Base-by-base conservation (phyloP, 257 asterid genomes). In the Linderniella brevidens region DNA sequence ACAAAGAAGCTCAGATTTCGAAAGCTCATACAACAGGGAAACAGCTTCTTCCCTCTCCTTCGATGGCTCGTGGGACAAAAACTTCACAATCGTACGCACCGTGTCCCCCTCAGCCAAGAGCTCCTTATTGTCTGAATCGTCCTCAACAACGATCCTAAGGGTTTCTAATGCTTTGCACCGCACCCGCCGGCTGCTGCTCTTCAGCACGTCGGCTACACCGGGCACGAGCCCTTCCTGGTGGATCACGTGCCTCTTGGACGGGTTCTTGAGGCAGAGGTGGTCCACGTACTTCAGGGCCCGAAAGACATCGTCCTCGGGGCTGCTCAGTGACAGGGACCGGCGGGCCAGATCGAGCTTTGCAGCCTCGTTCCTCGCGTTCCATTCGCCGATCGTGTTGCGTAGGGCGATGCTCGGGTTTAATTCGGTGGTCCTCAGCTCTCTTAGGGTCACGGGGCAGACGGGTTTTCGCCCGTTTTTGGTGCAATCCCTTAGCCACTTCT, bases 311-410 rank as follows among this genome's bases (percentile, higher is more conserved):
- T 57, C 67, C 66, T 81, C 96, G 5, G 68, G 68, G 65, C 75
- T 75, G 47, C 70, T 68, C 25, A 56, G 37, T 38, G 78, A 60
- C 38, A 90, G 54, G 11, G 80, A 76, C 57, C 73, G 69, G 16
- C 79, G 81, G 42, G 96, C 94, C 87, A 76, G 76, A 65, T 90
- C 98, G 8, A 90, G 69, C 65, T 85, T 82, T 51, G 80, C 85
- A 20, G 98, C 98, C 63, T 79, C 96, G 20, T 85, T 85, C 67
- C 98, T 79, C 0, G 96, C 96, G 54, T 78, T 81, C 98, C 98
- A 90, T 63, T 90, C 92, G 65, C 79, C 96, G 13, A 90, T 90
- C 0, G 98, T 79, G 69, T 77, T 68, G 46, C 92, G 64, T 42
- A 90, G 63, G 49, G 98, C 94, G 55, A 90, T 85, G 51, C 96